Evolutionary conservation across 2,329 filamentous ascomycete species (phyloP).

Genomic region (Aspergillus melleus): DNA sequence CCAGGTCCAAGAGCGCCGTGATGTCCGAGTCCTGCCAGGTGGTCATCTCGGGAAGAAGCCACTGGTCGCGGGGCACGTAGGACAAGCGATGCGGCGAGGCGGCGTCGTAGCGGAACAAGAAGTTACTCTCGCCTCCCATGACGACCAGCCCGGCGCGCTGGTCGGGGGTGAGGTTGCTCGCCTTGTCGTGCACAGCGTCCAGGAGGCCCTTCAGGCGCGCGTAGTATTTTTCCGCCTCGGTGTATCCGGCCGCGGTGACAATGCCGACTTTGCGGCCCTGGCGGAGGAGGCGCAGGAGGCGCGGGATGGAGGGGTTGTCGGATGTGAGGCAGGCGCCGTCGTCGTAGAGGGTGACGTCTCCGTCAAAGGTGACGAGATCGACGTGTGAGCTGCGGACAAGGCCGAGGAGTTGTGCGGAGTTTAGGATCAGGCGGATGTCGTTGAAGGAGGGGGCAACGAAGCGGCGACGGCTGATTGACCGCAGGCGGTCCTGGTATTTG

Average conservation of each 20-base stretch:
- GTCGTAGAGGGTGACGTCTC: conserved; percentile 93
- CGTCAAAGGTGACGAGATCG: conserved; percentile 91
- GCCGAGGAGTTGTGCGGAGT: conserved; percentile 91
- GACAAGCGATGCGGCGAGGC: conserved; percentile 66
- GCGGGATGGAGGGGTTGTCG: conserved; percentile 72
- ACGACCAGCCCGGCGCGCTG: conserved; percentile 81
- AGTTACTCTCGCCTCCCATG: conserved; percentile 95
- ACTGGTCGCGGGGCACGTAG: conserved; percentile 59
- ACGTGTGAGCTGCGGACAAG: conserved; percentile 73
- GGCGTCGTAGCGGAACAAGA: conserved; percentile 78
- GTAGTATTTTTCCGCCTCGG: conserved; percentile 82
- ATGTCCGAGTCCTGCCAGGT: conserved; percentile 65
- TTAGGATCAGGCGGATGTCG: conserved; percentile 87
- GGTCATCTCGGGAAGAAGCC: conserved; percentile 60
- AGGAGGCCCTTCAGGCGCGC: conserved; percentile 82
- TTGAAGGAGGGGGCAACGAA: conserved; percentile 98
- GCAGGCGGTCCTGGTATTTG: conserved; percentile 79
- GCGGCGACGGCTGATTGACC: conserved; percentile 84
- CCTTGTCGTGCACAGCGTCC: conserved; percentile 69
- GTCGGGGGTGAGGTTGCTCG: conserved; percentile 55
- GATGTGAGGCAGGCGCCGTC: conserved; percentile 78
- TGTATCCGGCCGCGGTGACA: conserved; percentile 95
- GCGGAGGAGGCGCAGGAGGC: conserved; percentile 68
- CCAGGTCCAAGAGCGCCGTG: conserved; percentile 77
- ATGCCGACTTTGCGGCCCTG: conserved; percentile 86